These are phyloP conservation scores for Phytomonas serpens DNA, from an alignment of 208 protist genomes.

Conservation along the genomic window DNA sequence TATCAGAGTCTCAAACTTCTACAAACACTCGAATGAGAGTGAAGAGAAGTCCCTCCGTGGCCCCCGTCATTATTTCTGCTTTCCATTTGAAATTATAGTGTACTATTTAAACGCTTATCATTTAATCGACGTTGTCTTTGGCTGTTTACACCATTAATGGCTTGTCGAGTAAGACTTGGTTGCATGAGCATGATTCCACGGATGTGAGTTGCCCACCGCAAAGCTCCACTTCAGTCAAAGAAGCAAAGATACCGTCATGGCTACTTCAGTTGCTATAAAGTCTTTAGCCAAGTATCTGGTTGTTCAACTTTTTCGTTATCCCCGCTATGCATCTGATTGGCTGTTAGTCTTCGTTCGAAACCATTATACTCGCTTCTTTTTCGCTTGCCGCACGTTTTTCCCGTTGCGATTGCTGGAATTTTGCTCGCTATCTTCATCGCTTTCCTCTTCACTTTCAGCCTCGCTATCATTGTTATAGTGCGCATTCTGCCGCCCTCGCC, in stretches of 20 bases:
- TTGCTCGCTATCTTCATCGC: background rate
- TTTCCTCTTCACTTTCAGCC: slow-evolving; percentile 1
- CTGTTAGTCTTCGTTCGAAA: background rate
- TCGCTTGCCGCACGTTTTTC: background rate
- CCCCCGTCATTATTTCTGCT: background rate
- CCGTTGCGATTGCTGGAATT: background rate
- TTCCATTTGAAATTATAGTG: background rate
- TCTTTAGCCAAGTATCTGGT: background rate
- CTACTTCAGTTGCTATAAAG: slow-evolving; percentile 8
- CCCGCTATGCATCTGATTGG: background rate
- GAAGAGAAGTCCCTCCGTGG: background rate
- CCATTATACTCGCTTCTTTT: background rate
- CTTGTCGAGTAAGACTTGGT: background rate
- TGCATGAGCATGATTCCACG: background rate
- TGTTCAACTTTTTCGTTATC: background rate
- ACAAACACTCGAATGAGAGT: too few relatives aligned
- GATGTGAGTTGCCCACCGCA: background rate
- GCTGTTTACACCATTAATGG: background rate
- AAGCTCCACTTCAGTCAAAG: background rate
- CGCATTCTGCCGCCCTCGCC: slow-evolving; percentile 13
- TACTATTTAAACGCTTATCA: background rate
- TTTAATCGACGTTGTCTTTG: background rate
- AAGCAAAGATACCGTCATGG: background rate
- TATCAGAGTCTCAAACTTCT: too few relatives aligned
- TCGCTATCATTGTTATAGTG: slow-evolving; percentile 16